Base-by-base conservation (phyloP, 164 flowering plant species). In the Echeveria elegans region DNA sequence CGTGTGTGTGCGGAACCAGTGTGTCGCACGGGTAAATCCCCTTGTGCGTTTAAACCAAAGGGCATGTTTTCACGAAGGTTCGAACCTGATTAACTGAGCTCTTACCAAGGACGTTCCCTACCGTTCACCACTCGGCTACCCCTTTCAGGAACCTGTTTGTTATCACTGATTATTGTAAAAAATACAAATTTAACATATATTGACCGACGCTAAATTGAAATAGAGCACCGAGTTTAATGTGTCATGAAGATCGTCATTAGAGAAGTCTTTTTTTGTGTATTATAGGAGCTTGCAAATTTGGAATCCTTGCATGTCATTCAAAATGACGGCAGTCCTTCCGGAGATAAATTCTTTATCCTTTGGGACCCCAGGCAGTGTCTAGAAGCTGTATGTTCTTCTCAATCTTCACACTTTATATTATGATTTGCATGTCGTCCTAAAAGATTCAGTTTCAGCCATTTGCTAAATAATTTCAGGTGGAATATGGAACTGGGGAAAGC, bases 271-370 rank as follows among this genome's bases (percentile, higher is more conserved):
- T 64, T 56, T 76, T 52, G 62, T 45, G 37, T 69, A 63, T 30
- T 69, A 65, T 76, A 91, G 98, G 93, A 94, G 74, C 96, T 94
- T 68, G 89, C 88, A 59, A 86, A 80, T 75, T 73, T 94, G 32
- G 70, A 85, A 47, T 73, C 82, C 24, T 16, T 88, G 67, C 89
- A 94, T 74, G 73, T 90, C 70, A 85, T 94, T 80, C 78, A 89
- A 68, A 85, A 88, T 75, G 98, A 94, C 82, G 98, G 97, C 71
- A 94, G 98, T 77, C 97, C 97, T 65, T 85, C 88, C 72, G 85
- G 87, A 53, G 74, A 81, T 64, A 94, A 94, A 80, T 76, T 72
- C 72, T 94, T 94, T 73, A 72, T 83, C 63, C 80, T 94, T 50
- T 94, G 97, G 98, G 91, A 94, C 79, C 96, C 98, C 71, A 69